Evolutionary conservation across 345 rosid genomes (phyloP), one percentile per base, ranked within the genome.

Genomic region (Chamaenerion angustifolium): DNA sequence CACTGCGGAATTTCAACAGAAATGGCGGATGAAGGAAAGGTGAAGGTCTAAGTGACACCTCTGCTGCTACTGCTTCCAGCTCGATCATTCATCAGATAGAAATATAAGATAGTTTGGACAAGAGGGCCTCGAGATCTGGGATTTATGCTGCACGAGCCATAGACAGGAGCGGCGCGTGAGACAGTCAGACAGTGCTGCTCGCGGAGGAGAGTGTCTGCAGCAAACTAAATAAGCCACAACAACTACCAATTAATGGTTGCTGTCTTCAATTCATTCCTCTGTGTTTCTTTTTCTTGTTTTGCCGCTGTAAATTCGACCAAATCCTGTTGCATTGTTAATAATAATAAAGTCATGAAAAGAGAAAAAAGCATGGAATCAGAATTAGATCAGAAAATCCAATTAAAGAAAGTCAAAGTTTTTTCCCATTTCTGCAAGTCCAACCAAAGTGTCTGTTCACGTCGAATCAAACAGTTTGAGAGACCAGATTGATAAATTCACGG

Each of bases 21-120:
- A 71, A 64, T 74, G 78, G 75, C 76, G 80, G 82, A 55, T 35
- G 48, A 72, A 76, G 78, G 61, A 68, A 76, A 76, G 75, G 48
- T 54, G 42, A 7, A 31, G 10, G 7, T 31, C 10, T 31, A 5
- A 21, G 25, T 8, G 10, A 31, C 37, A 31, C 37, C 37, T 31
- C 37, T 31, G 25, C 4, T 21, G 4, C 25, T 21, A 4, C 25
- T 21, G 37, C 37, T 31, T 31, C 37, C 37, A 31, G 37, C 37
- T 31, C 8, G 37, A 31, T 31, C 8, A 8, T 54, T 40, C 48
- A 53, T 2, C 40, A 40, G 25, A 11, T 27, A 46, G 45, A 21
- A 15, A 43, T 1, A 31, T 13, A 23, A 23, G 27, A 31, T 10
- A 9, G 10, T 48, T 18, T 46, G 37, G 37, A 31, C 7, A 42